Conservation (phyloP, 176 grass and related monocot genomes). For the Eleusine coracana region DNA sequence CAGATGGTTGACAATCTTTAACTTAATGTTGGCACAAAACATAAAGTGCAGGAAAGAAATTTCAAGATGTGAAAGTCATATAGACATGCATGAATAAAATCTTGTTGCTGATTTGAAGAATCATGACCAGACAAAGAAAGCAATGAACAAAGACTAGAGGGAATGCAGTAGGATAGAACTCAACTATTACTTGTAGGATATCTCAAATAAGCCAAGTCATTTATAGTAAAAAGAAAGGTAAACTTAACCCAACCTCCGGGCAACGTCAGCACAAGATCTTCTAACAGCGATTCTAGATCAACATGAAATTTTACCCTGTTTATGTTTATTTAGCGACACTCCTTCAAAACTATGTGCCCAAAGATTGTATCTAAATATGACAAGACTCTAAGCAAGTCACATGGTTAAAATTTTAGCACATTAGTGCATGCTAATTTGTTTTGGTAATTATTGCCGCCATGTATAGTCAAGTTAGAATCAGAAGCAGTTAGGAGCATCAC, state of each 20-base stretch:
- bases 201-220: not conserved
- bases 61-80: slow-evolving; percentile 1
- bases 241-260: not conserved
- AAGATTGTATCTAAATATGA: not conserved
- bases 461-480: not conserved
- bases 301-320: not conserved
- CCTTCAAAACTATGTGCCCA: not conserved
- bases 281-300: not conserved
- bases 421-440: too few species aligned
- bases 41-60: slow-evolving; percentile 7
- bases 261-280: too few species aligned
- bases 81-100: slow-evolving; percentile 12
- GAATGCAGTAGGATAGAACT: not conserved
- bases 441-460: too few species aligned
- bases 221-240: not conserved
- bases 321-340: not conserved
- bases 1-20: slow-evolving; percentile 4
- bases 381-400: not conserved
- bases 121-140: not conserved
- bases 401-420: too few species aligned
- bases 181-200: not conserved
- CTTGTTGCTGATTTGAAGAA: not conserved
- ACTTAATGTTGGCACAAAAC: not conserved
- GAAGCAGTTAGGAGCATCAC: not conserved
- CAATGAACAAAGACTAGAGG: not conserved